Evolutionary conservation across 805 yeast genomes (phyloP).

Genomic region (Saccharomyces kudriavzevii): DNA sequence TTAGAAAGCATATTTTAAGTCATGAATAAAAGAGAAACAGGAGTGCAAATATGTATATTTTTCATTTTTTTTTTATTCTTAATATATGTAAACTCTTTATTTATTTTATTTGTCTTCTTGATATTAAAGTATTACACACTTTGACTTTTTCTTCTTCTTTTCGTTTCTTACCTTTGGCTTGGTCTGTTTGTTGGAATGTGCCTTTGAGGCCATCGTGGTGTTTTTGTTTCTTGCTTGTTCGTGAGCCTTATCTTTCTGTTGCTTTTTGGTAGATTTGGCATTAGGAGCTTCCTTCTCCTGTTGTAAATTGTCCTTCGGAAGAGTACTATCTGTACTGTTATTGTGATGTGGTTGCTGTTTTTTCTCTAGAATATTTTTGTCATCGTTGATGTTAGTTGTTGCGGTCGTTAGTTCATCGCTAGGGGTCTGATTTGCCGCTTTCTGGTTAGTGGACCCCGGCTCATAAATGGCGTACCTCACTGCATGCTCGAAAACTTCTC

Average conservation of each 20-base stretch:
- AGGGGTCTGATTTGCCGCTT: background rate
- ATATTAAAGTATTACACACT: conserved; percentile 19
- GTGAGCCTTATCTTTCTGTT: conserved; percentile 1
- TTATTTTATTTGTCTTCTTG: background rate
- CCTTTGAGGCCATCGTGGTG: conserved; percentile 1
- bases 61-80: background rate
- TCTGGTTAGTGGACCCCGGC: conserved; percentile 12
- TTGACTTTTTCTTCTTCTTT: conserved; percentile 16
- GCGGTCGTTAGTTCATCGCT: background rate
- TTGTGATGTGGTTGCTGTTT: background rate
- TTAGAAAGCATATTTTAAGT: background rate
- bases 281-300: background rate
- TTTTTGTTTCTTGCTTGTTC: conserved; percentile 1
- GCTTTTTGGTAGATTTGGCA: background rate
- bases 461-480: conserved; percentile 52
- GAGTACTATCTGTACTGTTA: background rate
- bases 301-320: background rate
- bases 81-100: background rate
- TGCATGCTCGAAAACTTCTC: conserved; percentile 76
- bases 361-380: background rate
- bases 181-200: background rate
- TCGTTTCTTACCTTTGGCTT: background rate
- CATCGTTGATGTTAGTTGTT: background rate
- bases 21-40: background rate
- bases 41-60: background rate